These are phyloP conservation scores for Madurella mycetomatis DNA, from an alignment of 2,329 filamentous ascomycete species.

Conservation along the genomic window DNA sequence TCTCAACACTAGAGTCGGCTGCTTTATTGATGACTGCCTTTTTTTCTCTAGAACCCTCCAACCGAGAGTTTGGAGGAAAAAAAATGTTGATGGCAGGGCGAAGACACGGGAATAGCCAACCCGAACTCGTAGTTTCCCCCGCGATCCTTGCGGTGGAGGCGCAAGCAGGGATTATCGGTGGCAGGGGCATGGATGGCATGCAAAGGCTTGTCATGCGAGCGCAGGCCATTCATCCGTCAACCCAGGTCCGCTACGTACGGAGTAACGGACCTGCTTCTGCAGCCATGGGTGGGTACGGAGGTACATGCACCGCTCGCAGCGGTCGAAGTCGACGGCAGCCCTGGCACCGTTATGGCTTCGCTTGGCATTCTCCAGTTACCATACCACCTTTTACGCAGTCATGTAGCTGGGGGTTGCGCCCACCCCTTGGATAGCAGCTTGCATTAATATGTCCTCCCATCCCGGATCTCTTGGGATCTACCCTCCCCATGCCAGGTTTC, in stretches of 20 bases:
- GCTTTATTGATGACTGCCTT: background rate
- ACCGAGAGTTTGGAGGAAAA: background rate
- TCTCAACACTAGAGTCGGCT: background rate
- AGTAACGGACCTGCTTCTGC: conserved; percentile 16
- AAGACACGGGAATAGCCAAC: background rate
- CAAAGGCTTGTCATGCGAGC: conserved; percentile 13
- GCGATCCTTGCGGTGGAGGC: conserved; percentile 4
- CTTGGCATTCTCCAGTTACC: background rate
- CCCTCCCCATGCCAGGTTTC: background rate
- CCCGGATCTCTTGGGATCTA: background rate
- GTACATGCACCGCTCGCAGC: background rate
- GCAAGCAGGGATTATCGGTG: conserved; percentile 11
- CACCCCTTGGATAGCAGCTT: background rate
- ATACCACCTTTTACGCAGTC: too few relatives aligned
- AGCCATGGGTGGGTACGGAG: conserved; percentile 3
- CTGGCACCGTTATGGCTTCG: background rate
- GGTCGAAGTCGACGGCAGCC: too few relatives aligned
- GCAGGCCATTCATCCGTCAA: conserved; percentile 15
- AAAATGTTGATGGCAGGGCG: background rate
- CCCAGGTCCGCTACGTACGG: conserved; percentile 3
- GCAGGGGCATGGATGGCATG: conserved; percentile 10
- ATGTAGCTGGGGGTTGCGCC: background rate
- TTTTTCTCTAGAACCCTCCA: background rate
- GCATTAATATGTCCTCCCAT: background rate
- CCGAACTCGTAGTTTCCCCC: background rate